These are phyloP conservation scores for Cystofilobasidium macerans DNA, from an alignment of 768 basidiomycete genomes.

Conservation along the genomic window DNA sequence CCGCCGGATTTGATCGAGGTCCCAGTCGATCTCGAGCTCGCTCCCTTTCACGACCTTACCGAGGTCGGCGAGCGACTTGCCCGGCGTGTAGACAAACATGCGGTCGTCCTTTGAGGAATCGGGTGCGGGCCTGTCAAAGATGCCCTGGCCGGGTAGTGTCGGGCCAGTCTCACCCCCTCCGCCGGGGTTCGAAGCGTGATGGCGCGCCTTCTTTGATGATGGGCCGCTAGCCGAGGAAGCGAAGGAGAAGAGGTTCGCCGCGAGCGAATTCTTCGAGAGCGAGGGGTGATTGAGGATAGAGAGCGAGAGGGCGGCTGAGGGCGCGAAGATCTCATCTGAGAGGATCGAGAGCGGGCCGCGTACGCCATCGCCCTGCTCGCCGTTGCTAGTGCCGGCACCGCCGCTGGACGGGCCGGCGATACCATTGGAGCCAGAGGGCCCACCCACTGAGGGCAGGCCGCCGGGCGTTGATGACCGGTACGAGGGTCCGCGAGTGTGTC, in stretches of 20 bases:
- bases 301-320: slow-evolving; percentile 11
- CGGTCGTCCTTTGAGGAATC: slow-evolving; percentile 28
- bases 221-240: background rate
- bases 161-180: slow-evolving; percentile 27
- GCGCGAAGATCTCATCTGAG: slow-evolving; percentile 13
- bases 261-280: slow-evolving; percentile 16
- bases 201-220: background rate
- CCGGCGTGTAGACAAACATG: slow-evolving; percentile 23
- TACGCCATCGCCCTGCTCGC: background rate
- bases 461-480: background rate
- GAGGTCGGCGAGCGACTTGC: slow-evolving; percentile 32
- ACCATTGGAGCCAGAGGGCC: background rate
- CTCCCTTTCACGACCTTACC: slow-evolving; percentile 27
- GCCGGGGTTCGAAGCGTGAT: slow-evolving; percentile 20
- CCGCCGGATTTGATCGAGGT: slow-evolving; percentile 32
- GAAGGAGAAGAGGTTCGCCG: slow-evolving; percentile 24
- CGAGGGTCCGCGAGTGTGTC: background rate
- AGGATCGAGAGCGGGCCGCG: background rate
- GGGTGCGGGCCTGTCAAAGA: slow-evolving; percentile 29
- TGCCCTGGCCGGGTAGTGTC: slow-evolving; percentile 27
- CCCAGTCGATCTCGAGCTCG: slow-evolving; percentile 33
- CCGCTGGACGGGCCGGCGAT: background rate
- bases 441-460: too few relatives aligned
- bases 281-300: slow-evolving; percentile 25
- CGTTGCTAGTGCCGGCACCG: background rate